A percentile compares a stretch with the other conserved stretches of the same genome.
Evolutionary conservation across 345 rosid genomes (phyloP).

Genomic region (Triadica sebifera): DNA sequence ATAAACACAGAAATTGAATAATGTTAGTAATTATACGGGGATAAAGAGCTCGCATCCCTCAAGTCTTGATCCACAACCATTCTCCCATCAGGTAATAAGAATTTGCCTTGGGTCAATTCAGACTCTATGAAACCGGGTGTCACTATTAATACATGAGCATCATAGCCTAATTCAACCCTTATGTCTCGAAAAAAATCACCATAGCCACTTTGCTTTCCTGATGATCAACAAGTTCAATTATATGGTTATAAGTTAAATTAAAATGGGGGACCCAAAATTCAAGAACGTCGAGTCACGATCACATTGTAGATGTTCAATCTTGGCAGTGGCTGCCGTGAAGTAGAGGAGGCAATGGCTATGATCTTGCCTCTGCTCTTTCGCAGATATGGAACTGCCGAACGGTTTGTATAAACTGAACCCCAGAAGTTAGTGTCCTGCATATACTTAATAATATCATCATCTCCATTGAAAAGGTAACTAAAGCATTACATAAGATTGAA

Average conservation of each 20-base stretch:
- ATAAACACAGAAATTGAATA: no score
- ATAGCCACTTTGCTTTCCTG: constrained; percentile 76
- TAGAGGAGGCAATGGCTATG: constrained; percentile 29
- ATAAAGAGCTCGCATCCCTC: not conserved
- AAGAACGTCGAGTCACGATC: not conserved
- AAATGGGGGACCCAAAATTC: not conserved
- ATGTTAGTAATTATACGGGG: no score
- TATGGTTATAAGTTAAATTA: no score
- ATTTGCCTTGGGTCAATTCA: constrained; percentile 30
- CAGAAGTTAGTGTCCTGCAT: constrained; percentile 51
- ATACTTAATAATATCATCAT: no score
- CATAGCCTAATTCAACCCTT: constrained; percentile 42
- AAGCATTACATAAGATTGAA: not conserved
- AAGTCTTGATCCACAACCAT: not conserved
- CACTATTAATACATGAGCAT: constrained; percentile 45
- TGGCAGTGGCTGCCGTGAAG: constrained; percentile 39
- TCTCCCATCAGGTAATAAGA: not conserved
- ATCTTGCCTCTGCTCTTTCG: constrained; percentile 47
- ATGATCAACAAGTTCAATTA: not conserved
- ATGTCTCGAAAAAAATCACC: constrained; percentile 54
- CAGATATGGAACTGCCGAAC: constrained; percentile 41
- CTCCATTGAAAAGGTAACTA: not conserved
- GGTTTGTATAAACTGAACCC: constrained; percentile 49
- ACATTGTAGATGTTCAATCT: constrained; percentile 47
- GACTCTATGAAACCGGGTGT: constrained; percentile 64